Conservation (phyloP, 768 basidiomycete species). For the Lyophyllum atratum region DNA sequence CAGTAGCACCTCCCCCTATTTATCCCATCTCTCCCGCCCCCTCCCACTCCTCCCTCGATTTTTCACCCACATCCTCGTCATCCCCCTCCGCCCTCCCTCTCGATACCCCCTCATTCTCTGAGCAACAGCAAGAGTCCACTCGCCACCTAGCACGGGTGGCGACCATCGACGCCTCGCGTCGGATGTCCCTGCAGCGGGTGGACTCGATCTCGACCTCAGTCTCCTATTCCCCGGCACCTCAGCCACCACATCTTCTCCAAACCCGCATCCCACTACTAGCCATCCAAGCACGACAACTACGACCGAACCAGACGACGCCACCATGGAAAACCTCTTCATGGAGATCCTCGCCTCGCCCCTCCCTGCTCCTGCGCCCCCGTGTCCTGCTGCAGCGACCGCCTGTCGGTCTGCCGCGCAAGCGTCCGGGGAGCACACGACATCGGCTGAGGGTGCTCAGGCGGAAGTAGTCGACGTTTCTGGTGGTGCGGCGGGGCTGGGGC, state of each 20-base stretch:
- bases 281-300: conserved; percentile 2
- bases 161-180: conserved; percentile 65
- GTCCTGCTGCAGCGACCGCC: conserved; percentile 21
- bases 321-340: conserved; percentile 69
- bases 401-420: conserved; percentile 15
- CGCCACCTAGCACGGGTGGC: conserved; percentile 99
- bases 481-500: conserved; percentile 1
- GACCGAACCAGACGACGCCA: conserved; percentile 49
- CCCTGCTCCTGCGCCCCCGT: conserved; percentile 25
- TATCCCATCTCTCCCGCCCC: conserved; percentile 40
- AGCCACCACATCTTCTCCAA: conserved; percentile 14
- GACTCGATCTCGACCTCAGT: conserved; percentile 43
- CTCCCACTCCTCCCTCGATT: conserved; percentile 32
- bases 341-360: conserved; percentile 66
- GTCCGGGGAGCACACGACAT: conserved; percentile 2
- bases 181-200: conserved; percentile 96
- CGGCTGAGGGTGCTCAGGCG: conserved; percentile 7
- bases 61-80: conserved; percentile 30
- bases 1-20: conserved; percentile 27
- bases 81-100: conserved; percentile 34
- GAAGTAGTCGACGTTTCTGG: conserved; percentile 5
- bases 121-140: conserved; percentile 63
- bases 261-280: conserved; percentile 15
- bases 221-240: conserved; percentile 24
- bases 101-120: conserved; percentile 25